Evolutionary conservation across 345 rosid species (phyloP).

Genomic region (Populus nigra): DNA sequence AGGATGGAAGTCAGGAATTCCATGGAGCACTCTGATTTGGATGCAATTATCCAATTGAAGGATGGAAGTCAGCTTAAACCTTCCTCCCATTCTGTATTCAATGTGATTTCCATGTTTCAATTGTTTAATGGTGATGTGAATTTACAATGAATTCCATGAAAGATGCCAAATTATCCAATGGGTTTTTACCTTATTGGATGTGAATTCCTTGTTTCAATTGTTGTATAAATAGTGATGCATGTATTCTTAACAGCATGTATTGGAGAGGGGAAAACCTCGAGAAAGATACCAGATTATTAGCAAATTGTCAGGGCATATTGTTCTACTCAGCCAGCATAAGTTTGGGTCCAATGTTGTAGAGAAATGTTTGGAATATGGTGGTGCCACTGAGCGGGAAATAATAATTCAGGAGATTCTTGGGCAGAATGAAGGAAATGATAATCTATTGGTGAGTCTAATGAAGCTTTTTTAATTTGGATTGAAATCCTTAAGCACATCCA

Average conservation of each 20-base stretch:
- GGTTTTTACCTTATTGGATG: not conserved
- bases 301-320: constrained; percentile 78
- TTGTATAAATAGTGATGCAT: not conserved
- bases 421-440: constrained; percentile 68
- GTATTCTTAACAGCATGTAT: constrained; percentile 60
- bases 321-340: constrained; percentile 95
- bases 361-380: constrained; percentile 88
- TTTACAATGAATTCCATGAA: not conserved
- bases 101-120: not conserved
- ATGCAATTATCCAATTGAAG: not conserved
- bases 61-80: not conserved
- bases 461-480: not conserved
- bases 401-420: constrained; percentile 84
- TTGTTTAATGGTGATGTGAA: not conserved
- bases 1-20: too few relatives aligned
- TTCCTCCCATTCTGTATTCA: not conserved
- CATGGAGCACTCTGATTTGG: not conserved
- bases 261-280: constrained; percentile 76
- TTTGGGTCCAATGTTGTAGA: constrained; percentile 95
- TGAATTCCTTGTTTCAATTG: not conserved
- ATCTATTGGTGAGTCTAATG: constrained; percentile 61
- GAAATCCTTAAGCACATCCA: not conserved
- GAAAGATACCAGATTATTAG: constrained; percentile 75
- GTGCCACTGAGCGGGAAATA: constrained; percentile 60
- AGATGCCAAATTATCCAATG: not conserved